Evolutionary conservation across 2,329 filamentous ascomycete genomes (phyloP), one percentile per base, ranked within the genome.

Genomic region (Colletotrichum eleusines): DNA sequence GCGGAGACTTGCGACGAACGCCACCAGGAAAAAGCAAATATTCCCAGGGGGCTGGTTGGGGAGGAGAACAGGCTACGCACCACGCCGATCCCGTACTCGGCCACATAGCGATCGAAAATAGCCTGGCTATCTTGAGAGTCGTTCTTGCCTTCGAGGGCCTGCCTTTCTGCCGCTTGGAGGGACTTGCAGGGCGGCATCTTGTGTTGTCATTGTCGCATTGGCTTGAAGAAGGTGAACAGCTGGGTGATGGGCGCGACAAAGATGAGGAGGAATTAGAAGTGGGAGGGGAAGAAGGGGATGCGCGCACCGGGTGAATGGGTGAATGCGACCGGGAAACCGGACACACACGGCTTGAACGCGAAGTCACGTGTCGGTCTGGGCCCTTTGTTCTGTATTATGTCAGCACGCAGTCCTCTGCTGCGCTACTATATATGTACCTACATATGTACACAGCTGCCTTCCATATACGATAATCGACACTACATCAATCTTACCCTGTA

Each of bases 71-170:
- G 16, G 14, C 5, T 74, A 83, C 82, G 76, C 78, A 84, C 83
- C 77, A 77, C 75, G 57, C 77, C 80, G 20, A 81, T 76, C 66
- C 81, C 82, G 68, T 83, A 80, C 68, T 81, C 76, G 26, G 75
- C 77, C 72, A 79, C 80, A 73, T 83, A 78, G 66, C 77, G 77
- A 44, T 81, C 78, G 2, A 83, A 73, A 33, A 85, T 76, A 33
- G 78, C 76, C 76, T 85, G 83, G 77, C 81, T 85, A 74, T 85
- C 83, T 73, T 85, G 83, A 9, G 82, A 80, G 64, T 83, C 82
- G 70, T 78, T 76, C 67, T 70, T 76, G 63, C 78, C 80, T 6
- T 78, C 74, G 9, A 77, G 57, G 3, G 73, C 76, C 69, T 69
- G 74, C 16, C 75, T 73, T 26, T 78, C 78, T 5, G 77, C 78